Evolutionary conservation across 106 monocot genomes (phyloP).

Genomic region (Ottelia alismoides): DNA sequence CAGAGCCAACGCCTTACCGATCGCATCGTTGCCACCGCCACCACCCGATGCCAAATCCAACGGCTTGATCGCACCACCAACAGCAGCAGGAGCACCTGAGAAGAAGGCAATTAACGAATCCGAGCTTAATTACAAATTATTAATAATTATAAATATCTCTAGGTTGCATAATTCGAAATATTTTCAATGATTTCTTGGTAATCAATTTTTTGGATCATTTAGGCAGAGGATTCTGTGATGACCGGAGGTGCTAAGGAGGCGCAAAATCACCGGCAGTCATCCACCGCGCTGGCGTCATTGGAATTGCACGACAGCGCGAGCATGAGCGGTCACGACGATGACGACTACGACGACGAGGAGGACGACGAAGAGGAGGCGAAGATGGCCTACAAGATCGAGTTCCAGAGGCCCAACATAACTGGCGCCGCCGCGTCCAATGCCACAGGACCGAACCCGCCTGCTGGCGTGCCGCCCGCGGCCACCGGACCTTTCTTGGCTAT

Average conservation of each 20-base stretch:
- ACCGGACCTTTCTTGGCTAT: slow-evolving; percentile 52
- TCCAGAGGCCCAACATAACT: slow-evolving; percentile 27
- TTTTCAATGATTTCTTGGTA: too few species aligned
- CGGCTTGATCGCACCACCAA: too few species aligned
- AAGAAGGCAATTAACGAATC: too few species aligned
- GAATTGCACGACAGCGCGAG: slow-evolving; percentile 20
- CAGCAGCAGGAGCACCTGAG: too few species aligned
- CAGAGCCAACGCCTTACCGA: not conserved
- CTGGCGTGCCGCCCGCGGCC: slow-evolving; percentile 3
- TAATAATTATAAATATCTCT: too few species aligned
- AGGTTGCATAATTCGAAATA: too few species aligned
- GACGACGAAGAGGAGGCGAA: slow-evolving; percentile 30
- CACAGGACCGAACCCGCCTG: not conserved
- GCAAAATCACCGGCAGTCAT: slow-evolving; percentile 7
- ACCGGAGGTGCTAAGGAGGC: slow-evolving; percentile 27
- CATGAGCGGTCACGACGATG: slow-evolving; percentile 28
- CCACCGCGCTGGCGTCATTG: too few species aligned
- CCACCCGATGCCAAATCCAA: too few species aligned
- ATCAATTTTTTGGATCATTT: slow-evolving; percentile 24
- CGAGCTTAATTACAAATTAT: too few species aligned
- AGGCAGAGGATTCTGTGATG: slow-evolving; percentile 77
- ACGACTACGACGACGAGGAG: slow-evolving; percentile 44
- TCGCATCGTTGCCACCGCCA: slow-evolving; percentile 4
- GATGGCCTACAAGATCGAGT: slow-evolving; percentile 52
- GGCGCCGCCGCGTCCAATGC: slow-evolving; percentile 1